Evolutionary conservation across 2,329 filamentous ascomycete genomes (phyloP).

Genomic region (Xylariaceae sp.): DNA sequence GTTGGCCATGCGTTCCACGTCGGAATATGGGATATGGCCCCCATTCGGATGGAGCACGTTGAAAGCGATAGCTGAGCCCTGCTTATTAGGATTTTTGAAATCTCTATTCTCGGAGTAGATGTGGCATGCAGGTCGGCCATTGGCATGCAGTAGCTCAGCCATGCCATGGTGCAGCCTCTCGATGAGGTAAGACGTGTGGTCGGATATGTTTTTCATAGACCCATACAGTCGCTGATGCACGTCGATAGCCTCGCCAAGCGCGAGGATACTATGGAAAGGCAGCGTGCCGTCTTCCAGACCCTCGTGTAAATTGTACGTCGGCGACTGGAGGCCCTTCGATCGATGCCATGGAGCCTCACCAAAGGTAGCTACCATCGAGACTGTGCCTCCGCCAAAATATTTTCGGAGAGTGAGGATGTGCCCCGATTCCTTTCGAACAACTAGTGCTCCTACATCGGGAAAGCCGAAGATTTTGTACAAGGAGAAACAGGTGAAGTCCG

Average conservation of each 20-base stretch:
- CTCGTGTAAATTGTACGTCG: constrained; percentile 58
- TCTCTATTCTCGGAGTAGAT: constrained; percentile 60
- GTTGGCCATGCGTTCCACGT: constrained; percentile 65
- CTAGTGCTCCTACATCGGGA: constrained; percentile 66
- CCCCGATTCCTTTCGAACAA: constrained; percentile 62
- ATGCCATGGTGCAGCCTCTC: constrained; percentile 56
- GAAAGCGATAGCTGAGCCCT: constrained; percentile 69
- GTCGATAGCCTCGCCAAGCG: constrained; percentile 64
- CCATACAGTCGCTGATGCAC: constrained; percentile 62
- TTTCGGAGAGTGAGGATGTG: constrained; percentile 59
- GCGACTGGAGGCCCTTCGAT: constrained; percentile 52
- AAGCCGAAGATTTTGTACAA: constrained; percentile 73
- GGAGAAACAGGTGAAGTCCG: constrained; percentile 66
- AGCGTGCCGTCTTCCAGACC: constrained; percentile 71
- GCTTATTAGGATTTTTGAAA: constrained; percentile 57
- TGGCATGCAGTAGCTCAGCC: constrained; percentile 54
- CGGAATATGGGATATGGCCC: constrained; percentile 59
- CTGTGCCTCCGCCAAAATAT: constrained; percentile 74
- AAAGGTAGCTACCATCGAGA: constrained; percentile 62
- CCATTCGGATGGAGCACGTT: constrained; percentile 63
- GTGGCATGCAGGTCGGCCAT: constrained; percentile 56
- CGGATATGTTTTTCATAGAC: constrained; percentile 63
- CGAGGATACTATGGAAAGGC: constrained; percentile 69
- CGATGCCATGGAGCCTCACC: constrained; percentile 58
- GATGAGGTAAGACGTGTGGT: constrained; percentile 61